phyloP scores from a whole-genome alignment of 331 rosid species.

The Rosa hybrid region DNA sequence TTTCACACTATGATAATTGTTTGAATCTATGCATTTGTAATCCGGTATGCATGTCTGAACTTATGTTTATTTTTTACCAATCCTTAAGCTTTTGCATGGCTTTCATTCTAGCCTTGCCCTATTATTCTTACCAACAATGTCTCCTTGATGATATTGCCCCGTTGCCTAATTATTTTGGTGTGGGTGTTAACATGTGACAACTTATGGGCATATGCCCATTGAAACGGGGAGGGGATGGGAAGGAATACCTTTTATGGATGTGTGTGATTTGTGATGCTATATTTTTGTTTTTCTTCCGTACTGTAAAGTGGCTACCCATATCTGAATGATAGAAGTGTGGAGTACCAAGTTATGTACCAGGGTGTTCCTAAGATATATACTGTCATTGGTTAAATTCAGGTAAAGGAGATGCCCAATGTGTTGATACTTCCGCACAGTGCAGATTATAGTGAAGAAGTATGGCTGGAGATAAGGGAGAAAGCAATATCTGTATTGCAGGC shows the following conservation, averaged over 20 bases:
- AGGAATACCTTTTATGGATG: not conserved
- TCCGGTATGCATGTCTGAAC: not conserved
- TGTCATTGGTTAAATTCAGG: constrained; percentile 52
- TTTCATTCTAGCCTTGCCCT: not conserved
- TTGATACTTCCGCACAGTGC: constrained; percentile 99
- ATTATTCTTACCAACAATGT: too few relatives aligned
- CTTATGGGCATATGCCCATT: not conserved
- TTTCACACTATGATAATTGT: not conserved
- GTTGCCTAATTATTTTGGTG: constrained; percentile 1
- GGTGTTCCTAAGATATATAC: constrained; percentile 19
- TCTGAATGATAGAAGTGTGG: not conserved
- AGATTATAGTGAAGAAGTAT: constrained; percentile 98
- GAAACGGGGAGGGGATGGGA: not conserved
- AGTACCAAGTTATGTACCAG: not conserved
- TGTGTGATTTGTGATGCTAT: not conserved
- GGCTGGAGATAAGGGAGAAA: constrained; percentile 99
- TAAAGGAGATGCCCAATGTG: constrained; percentile 99
- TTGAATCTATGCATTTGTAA: not conserved
- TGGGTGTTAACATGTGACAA: not conserved
- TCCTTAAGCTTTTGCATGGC: not conserved
- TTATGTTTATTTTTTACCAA: not conserved
- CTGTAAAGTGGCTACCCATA: not conserved
- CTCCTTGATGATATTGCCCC: not conserved
- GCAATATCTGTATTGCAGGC: constrained; percentile 82
- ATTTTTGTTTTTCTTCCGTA: not conserved